Percentiles rank a stretch among this genome's conserved stretches.
Evolutionary conservation across 192 early-diverging fungal species (phyloP).

Genomic region (Coemansia sp.): DNA sequence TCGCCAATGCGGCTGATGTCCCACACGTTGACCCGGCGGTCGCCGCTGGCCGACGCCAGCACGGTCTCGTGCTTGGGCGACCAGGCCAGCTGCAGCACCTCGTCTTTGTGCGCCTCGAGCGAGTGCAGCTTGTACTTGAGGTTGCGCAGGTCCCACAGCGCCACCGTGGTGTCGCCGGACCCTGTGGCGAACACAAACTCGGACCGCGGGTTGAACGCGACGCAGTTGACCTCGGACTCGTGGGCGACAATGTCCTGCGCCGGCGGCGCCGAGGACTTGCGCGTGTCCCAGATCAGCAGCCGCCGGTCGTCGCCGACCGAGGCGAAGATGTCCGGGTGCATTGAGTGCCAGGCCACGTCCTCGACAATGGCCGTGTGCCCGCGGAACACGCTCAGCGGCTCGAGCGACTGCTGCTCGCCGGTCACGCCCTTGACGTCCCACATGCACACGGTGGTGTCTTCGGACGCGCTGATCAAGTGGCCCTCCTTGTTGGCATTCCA

Average conservation of each 20-base stretch:
- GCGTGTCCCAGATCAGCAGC: conserved; percentile 95
- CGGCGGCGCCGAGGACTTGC: conserved; percentile 63
- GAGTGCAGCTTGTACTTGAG: conserved; percentile 78
- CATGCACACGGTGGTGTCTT: conserved; percentile 85
- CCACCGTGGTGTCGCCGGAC: conserved; percentile 89
- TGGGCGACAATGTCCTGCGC: conserved; percentile 77
- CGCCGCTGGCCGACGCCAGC: conserved; percentile 83
- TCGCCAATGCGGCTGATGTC: conserved; percentile 91
- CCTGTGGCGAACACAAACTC: conserved; percentile 91
- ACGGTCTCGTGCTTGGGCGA: conserved; percentile 89
- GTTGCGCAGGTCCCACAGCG: conserved; percentile 95
- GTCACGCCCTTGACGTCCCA: conserved; percentile 86
- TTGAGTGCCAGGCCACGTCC: conserved; percentile 91
- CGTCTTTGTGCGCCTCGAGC: conserved; percentile 85
- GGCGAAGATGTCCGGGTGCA: conserved; percentile 85
- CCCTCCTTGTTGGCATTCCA: conserved; percentile 85
- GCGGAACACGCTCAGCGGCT: conserved; percentile 71
- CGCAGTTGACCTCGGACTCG: conserved; percentile 87
- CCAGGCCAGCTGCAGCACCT: conserved; percentile 91
- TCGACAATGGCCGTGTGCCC: conserved; percentile 92
- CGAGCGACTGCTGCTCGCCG: conserved; percentile 70
- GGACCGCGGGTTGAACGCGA: conserved; percentile 87
- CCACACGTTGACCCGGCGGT: conserved; percentile 92
- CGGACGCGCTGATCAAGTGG: conserved; percentile 82
- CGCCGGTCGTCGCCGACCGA: conserved; percentile 95